These are phyloP conservation scores for Parsonsia alboflavescens DNA, from an alignment of 257 asterid genomes.

Conservation along the genomic window DNA sequence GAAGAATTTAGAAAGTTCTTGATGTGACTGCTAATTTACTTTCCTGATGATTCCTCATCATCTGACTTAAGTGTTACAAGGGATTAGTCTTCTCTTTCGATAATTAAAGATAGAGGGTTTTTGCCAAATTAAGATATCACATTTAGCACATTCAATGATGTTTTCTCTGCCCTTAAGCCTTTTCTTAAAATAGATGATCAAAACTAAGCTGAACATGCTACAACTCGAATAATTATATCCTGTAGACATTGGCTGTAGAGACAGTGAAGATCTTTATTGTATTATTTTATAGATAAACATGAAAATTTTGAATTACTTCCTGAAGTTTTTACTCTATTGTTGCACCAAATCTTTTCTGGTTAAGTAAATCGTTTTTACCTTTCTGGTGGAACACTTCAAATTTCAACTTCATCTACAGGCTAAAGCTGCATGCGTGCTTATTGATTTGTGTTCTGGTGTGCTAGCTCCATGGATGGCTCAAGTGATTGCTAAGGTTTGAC, in stretches of 20 bases:
- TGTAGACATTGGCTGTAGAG: not conserved
- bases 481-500: slow-evolving; percentile 80
- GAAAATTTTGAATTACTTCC: not conserved
- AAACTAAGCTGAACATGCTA: not conserved
- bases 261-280: not conserved
- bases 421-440: slow-evolving; percentile 86
- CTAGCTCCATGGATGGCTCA: slow-evolving; percentile 93
- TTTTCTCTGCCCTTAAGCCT: not conserved
- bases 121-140: not conserved
- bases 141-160: not conserved
- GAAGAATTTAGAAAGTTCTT: not conserved
- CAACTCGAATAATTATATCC: not conserved
- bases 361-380: slow-evolving; percentile 10
- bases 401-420: slow-evolving; percentile 48
- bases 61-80: not conserved
- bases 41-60: not conserved
- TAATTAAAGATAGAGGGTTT: not conserved
- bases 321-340: not conserved
- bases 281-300: not conserved
- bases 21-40: not conserved
- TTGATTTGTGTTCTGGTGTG: slow-evolving; percentile 90
- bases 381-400: slow-evolving; percentile 14
- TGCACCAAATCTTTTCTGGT: slow-evolving; percentile 18
- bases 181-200: not conserved
- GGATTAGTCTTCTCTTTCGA: not conserved